phyloP scores from a whole-genome alignment of 371 early-diverging fungal genomes.

The Lichtheimia ornata region DNA sequence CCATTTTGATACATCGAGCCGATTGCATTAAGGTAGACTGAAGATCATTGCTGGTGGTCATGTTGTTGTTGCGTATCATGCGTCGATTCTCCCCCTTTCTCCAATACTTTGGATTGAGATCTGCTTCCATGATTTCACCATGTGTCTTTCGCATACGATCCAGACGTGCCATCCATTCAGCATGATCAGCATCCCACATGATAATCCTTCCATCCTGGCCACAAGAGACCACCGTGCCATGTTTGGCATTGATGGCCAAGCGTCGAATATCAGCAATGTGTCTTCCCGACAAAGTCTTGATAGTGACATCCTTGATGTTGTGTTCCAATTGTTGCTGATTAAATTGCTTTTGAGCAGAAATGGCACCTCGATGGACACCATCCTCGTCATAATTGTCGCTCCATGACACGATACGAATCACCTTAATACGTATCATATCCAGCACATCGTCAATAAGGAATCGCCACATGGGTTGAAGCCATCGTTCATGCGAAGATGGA shows the following conservation, averaged over 20 bases:
- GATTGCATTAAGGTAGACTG: slow-evolving; percentile 9
- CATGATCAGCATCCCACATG: slow-evolving; percentile 29
- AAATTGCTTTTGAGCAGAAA: slow-evolving; percentile 34
- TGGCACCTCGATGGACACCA: slow-evolving; percentile 41
- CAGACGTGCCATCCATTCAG: slow-evolving; percentile 34
- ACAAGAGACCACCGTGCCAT: slow-evolving; percentile 26
- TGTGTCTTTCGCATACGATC: slow-evolving; percentile 22
- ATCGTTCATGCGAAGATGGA: slow-evolving; percentile 26
- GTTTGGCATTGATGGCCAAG: slow-evolving; percentile 20
- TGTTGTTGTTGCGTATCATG: neutral
- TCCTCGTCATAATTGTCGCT: slow-evolving; percentile 31
- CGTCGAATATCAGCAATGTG: slow-evolving; percentile 33
- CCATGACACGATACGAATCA: slow-evolving; percentile 3
- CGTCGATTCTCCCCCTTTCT: neutral
- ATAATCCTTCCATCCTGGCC: slow-evolving; percentile 38
- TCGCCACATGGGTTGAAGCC: slow-evolving; percentile 28
- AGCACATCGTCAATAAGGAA: slow-evolving; percentile 13
- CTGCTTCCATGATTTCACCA: slow-evolving; percentile 17
- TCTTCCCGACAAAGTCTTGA: slow-evolving; percentile 35
- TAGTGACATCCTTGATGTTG: slow-evolving; percentile 21
- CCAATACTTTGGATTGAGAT: slow-evolving; percentile 24
- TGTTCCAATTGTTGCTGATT: slow-evolving; percentile 22
- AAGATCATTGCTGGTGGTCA: neutral
- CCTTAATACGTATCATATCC: neutral
- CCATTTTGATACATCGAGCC: slow-evolving; percentile 30